A percentile compares a stretch with the other conserved stretches of the same genome.
Evolutionary conservation across 1,284 basidiomycete species (phyloP).

Genomic region (Mycosarcoma mackinlayi): DNA sequence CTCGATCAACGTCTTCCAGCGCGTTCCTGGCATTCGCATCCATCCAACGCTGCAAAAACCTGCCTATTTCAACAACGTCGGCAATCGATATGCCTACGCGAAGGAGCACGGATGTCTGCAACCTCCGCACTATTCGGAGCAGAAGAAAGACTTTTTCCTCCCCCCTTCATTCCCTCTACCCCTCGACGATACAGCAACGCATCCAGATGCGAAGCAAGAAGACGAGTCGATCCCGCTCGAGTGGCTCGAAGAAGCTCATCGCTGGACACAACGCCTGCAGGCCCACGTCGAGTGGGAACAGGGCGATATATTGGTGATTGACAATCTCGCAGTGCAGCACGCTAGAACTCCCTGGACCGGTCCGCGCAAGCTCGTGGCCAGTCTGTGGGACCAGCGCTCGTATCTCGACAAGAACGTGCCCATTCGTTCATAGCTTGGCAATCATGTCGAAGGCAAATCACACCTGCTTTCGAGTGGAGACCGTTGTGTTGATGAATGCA

Average conservation of each 20-base stretch:
- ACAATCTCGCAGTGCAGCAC: constrained; percentile 55
- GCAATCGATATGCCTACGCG: constrained; percentile 42
- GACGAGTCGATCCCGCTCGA: constrained; percentile 41
- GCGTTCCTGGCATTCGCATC: constrained; percentile 43
- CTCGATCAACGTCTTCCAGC: constrained; percentile 48
- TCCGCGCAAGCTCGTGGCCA: constrained; percentile 43
- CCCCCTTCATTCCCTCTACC: constrained; percentile 36
- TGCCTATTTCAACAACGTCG: constrained; percentile 52
- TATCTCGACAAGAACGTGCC: constrained; percentile 32
- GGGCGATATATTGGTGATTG: constrained; percentile 48
- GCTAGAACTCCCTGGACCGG: constrained; percentile 47
- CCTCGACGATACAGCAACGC: background rate
- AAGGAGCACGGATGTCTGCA: constrained; percentile 25
- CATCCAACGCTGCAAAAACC: constrained; percentile 38
- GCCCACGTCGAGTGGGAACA: constrained; percentile 48
- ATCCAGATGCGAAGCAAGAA: background rate
- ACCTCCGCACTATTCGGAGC: constrained; percentile 32
- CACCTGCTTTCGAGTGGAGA: background rate
- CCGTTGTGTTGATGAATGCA: background rate
- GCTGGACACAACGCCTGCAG: constrained; percentile 31
- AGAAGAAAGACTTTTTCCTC: constrained; percentile 34
- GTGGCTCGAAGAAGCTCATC: constrained; percentile 33
- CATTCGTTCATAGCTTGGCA: constrained; percentile 23
- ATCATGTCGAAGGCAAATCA: no score
- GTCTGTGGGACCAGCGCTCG: constrained; percentile 48